These are phyloP conservation scores for Boletus coccyginus DNA, from an alignment of 768 basidiomycete genomes.

Conservation along the genomic window DNA sequence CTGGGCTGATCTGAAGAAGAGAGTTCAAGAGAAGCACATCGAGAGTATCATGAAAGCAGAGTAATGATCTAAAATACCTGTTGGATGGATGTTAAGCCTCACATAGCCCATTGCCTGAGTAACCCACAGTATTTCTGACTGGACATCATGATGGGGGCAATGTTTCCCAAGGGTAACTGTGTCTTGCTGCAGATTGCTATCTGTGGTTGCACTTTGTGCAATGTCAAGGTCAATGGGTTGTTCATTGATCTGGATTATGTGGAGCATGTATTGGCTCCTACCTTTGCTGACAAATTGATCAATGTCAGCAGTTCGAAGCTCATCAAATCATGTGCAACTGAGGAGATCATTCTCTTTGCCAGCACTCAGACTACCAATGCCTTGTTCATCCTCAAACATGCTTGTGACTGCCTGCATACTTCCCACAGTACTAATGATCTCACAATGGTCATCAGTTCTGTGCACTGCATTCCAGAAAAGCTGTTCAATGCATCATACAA, in stretches of 20 bases:
- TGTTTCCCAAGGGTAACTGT: background rate
- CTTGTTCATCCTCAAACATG: constrained; percentile 20
- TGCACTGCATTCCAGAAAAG: constrained; percentile 26
- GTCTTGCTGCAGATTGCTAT: constrained; percentile 15
- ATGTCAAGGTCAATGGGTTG: constrained; percentile 29
- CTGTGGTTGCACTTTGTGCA: constrained; percentile 29
- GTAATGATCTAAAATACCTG: constrained; percentile 22
- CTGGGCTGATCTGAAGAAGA: constrained; percentile 50
- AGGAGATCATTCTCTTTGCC: constrained; percentile 29
- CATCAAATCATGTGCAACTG: constrained; percentile 23
- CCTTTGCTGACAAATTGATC: constrained; percentile 20
- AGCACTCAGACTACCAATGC: constrained; percentile 16
- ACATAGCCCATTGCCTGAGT: background rate
- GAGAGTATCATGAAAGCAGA: constrained; percentile 79
- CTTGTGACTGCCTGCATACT: constrained; percentile 19
- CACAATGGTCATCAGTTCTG: constrained; percentile 24
- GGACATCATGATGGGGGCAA: too few relatives aligned
- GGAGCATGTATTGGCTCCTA: constrained; percentile 24
- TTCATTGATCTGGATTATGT: constrained; percentile 30
- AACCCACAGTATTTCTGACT: background rate
- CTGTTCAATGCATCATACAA: constrained; percentile 33
- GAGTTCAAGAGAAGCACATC: constrained; percentile 67
- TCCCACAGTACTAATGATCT: constrained; percentile 19
- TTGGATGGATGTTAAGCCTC: too few relatives aligned
- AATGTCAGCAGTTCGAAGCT: constrained; percentile 26